Percentiles rank a stretch among this genome's conserved stretches.
Conservation (phyloP, 768 basidiomycete species). For the Boletus insuetus region DNA sequence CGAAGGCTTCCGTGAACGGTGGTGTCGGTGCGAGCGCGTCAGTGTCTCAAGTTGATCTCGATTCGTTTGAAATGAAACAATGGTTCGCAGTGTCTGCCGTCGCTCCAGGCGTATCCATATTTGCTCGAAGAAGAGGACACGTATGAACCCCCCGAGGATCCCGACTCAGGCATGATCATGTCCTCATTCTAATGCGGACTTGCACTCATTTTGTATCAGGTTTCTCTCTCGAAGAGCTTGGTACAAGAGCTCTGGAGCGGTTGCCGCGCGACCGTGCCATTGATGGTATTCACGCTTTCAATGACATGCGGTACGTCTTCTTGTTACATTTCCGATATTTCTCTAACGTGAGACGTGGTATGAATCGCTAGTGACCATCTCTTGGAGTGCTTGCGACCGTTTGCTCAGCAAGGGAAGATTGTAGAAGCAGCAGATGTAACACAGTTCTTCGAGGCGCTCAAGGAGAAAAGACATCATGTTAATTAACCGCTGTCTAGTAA, state of each 20-base stretch:
- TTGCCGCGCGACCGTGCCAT: slow-evolving; percentile 79
- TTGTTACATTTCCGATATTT: neutral
- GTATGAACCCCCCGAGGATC: slow-evolving; percentile 83
- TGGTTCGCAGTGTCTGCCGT: slow-evolving; percentile 53
- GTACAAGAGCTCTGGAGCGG: slow-evolving; percentile 70
- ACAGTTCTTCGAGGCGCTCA: slow-evolving; percentile 59
- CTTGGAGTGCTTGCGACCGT: slow-evolving; percentile 69
- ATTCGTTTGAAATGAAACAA: neutral
- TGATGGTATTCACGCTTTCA: slow-evolving; percentile 82
- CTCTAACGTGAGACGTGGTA: neutral
- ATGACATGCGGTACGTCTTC: slow-evolving; percentile 66
- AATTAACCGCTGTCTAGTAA: neutral
- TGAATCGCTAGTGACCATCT: slow-evolving; percentile 57
- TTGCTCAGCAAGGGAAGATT: slow-evolving; percentile 72
- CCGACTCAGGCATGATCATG: slow-evolving; percentile 62
- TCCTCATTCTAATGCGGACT: neutral
- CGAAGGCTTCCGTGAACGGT: slow-evolving; percentile 70
- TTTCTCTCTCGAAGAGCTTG: slow-evolving; percentile 78
- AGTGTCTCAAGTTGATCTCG: slow-evolving; percentile 14
- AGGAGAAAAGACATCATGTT: slow-evolving; percentile 27
- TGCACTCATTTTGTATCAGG: slow-evolving; percentile 36
- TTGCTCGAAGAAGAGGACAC: slow-evolving; percentile 78
- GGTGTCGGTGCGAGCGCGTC: slow-evolving; percentile 72
- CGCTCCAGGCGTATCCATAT: slow-evolving; percentile 52
- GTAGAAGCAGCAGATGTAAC: slow-evolving; percentile 72